Base-by-base conservation (phyloP, 2,329 filamentous ascomycete genomes). In the Ascochyta koolunga region DNA sequence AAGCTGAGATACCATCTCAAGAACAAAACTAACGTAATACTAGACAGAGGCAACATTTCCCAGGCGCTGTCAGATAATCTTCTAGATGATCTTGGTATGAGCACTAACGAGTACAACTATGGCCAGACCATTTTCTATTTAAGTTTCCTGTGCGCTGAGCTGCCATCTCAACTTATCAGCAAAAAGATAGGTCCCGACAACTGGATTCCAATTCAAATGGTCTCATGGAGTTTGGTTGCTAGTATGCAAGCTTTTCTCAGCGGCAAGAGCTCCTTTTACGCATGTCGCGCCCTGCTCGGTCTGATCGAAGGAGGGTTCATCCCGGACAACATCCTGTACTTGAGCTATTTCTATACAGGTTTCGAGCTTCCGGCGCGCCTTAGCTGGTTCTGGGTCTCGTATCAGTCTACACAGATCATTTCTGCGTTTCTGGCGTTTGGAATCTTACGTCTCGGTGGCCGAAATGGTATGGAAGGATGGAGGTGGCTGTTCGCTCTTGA, bases 321-420 rank as follows among this genome's bases (percentile, higher is more conserved):
- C 43, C 84, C 85, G 0, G 84, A 86, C 54, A 84, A 84, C 19
- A 82, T 89, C 13, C 76, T 89, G 0, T 91, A 88, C 72, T 78
- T 91, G 5, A 87, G 84, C 3, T 92, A 92, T 71, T 93, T 88
- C 73, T 93, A 91, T 76, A 91, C 85, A 39, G 84, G 84, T 0
- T 80, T 80, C 46, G 89, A 92, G 68, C 77, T 93, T 0, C 87
- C 89, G 0, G 81, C 83, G 10, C 82, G 89, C 1, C 75, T 92
- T 16, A 84, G 84, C 61, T 84, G 80, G 65, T 91, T 91, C 75
- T 92, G 89, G 89, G 85, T 85, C 0, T 82, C 87, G 0, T 84
- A 88, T 11, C 82, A 82, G 51, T 78, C 78, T 0, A 82, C 82
- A 0, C 78, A 82, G 35, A 83, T 87, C 27, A 62, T 82, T 3